Base-by-base conservation (phyloP, 2,329 filamentous ascomycete species). In the Simplicillium sp. region DNA sequence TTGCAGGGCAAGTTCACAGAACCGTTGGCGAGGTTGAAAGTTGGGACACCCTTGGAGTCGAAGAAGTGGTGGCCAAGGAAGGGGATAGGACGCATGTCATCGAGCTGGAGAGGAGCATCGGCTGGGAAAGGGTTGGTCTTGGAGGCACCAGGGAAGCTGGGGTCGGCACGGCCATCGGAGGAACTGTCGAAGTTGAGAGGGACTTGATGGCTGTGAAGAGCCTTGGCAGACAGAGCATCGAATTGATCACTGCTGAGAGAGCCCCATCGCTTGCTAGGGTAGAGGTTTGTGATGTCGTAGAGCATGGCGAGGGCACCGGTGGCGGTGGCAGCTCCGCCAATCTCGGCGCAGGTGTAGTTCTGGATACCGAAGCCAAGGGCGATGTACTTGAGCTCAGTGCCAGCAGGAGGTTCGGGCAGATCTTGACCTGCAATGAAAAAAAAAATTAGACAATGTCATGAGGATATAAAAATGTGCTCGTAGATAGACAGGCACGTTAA, bases 61-160 rank as follows among this genome's bases (percentile, higher is more conserved):
- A 87, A 87, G 70, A 68, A 84, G 67, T 87, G 83, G 50, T 77
- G 70, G 25, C 82, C 83, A 12, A 80, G 54, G 50, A 71, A 68
- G 37, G 61, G 58, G 6, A 73, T 44, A 2, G 54, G 46, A 39
- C 55, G 55, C 6, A 56, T 43, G 29, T 69, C 52, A 9, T 51
- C 45, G 40, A 77, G 56, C 39, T 61, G 49, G 3, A 64, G 57
- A 16, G 62, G 53, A 2, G 60, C 58, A 20, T 61, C 55, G 16
- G 58, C 47, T 34, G 61, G 59, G 48, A 74, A 74, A 3, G 73
- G 68, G n/a, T 62, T 49, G 7, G 62, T 52, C 37, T 62, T 55
- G n/a, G 65, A 63, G 33, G 70, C 68, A 38, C 65, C 66, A 44
- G 61, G 62, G 18, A 51, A 41, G 4, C 53, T 44, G 36, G 59